A percentile compares a stretch with the other conserved stretches of the same genome.
These are phyloP conservation scores for Trichoderma atrobrunneum DNA, from an alignment of 2,329 filamentous ascomycete species.

Conservation along the genomic window DNA sequence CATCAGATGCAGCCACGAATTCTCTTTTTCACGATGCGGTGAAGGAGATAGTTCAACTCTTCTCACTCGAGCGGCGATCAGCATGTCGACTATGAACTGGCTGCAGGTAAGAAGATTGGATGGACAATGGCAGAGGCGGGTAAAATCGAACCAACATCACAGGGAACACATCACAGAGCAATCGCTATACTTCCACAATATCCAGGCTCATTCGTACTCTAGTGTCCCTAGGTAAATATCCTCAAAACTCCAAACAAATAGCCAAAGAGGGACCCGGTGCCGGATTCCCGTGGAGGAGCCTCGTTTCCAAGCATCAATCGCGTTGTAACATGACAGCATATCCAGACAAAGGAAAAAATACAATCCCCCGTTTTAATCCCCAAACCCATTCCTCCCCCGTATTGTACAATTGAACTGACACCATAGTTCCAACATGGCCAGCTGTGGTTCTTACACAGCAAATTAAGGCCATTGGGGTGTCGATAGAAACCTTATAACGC, in stretches of 20 bases:
- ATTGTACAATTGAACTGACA: conserved; percentile 20
- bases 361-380: conserved; percentile 11
- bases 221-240: conserved; percentile 22
- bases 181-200: not conserved
- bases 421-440: conserved; percentile 13
- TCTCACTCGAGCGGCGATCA: not conserved
- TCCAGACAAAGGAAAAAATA: conserved; percentile 9
- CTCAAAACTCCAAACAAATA: conserved; percentile 20
- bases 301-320: conserved; percentile 13
- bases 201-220: conserved; percentile 24
- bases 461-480: not conserved
- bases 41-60: not conserved
- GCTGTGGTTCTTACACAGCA: conserved; percentile 5
- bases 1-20: not conserved
- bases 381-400: conserved; percentile 16
- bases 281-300: conserved; percentile 1
- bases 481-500: not conserved
- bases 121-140: not conserved
- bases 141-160: not conserved
- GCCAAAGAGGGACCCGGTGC: not conserved
- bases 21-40: not conserved
- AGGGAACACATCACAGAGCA: not conserved
- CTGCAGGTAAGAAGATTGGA: not conserved
- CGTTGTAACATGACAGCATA: conserved; percentile 13
- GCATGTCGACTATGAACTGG: not conserved